phyloP scores from a whole-genome alignment of 257 asterid species.

The Agastache rugosa region DNA sequence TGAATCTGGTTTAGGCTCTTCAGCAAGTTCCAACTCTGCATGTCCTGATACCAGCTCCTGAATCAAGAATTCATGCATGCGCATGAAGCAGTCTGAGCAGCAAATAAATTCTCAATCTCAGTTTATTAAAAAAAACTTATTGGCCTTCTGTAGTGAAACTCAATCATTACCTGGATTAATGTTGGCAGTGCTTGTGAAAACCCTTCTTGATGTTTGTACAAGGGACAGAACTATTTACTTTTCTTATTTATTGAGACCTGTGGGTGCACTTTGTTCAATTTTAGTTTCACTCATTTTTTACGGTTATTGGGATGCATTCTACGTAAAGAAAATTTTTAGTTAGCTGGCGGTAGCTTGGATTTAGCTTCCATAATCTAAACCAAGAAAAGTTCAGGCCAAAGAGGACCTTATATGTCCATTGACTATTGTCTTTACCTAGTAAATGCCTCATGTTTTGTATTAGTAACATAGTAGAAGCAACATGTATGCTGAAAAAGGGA shows the following conservation, averaged over 20 bases:
- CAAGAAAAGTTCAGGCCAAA: neutral
- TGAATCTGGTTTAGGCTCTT: slow-evolving; percentile 50
- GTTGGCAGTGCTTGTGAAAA: slow-evolving; percentile 22
- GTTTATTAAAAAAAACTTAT: slow-evolving; percentile 29
- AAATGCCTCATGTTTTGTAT: neutral
- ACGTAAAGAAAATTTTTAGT: neutral
- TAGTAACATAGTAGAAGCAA: neutral
- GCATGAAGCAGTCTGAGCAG: slow-evolving; percentile 34
- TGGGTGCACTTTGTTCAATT: slow-evolving; percentile 22
- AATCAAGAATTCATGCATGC: slow-evolving; percentile 36
- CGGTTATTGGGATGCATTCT: slow-evolving; percentile 13
- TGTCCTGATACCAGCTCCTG: slow-evolving; percentile 43
- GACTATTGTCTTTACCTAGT: neutral
- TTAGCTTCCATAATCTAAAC: slow-evolving; percentile 19
- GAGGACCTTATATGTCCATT: neutral
- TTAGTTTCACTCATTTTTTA: neutral
- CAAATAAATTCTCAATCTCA: slow-evolving; percentile 21
- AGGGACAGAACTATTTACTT: neutral
- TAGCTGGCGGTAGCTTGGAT: slow-evolving; percentile 10
- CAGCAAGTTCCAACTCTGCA: slow-evolving; percentile 52
- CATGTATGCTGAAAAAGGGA: neutral
- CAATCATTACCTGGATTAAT: slow-evolving; percentile 20
- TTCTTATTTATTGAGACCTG: slow-evolving; percentile 14
- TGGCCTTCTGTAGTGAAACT: slow-evolving; percentile 27
- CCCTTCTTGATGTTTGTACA: slow-evolving; percentile 28